Percentiles rank a stretch among this genome's conserved stretches.
These are phyloP conservation scores for Exophiala sideris DNA, from an alignment of 2,329 filamentous ascomycete species.

Conservation along the genomic window DNA sequence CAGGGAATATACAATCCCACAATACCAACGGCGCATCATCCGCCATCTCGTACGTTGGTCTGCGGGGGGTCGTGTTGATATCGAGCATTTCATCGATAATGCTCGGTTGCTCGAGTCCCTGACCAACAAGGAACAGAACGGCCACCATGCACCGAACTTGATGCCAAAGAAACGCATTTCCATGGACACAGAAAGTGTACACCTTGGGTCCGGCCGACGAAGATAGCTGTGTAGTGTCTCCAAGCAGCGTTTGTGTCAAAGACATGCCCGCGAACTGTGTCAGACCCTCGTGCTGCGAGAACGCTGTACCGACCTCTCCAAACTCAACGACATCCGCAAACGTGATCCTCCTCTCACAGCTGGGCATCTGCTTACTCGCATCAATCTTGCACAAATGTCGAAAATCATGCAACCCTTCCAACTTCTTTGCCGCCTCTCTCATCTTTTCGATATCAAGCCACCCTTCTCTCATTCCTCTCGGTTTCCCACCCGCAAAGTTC, in stretches of 20 bases:
- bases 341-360: slow-evolving; percentile 75
- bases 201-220: slow-evolving; percentile 56
- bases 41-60: slow-evolving; percentile 86
- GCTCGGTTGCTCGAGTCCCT: slow-evolving; percentile 74
- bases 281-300: slow-evolving; percentile 44
- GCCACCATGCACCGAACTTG: slow-evolving; percentile 95
- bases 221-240: background rate
- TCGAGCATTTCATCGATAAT: slow-evolving; percentile 75
- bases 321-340: slow-evolving; percentile 75
- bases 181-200: slow-evolving; percentile 84
- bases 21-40: slow-evolving; percentile 85
- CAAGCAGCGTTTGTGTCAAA: slow-evolving; percentile 5
- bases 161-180: slow-evolving; percentile 95
- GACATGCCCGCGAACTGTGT: slow-evolving; percentile 8
- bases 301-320: slow-evolving; percentile 54
- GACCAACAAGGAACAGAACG: slow-evolving; percentile 86
- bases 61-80: slow-evolving; percentile 64
- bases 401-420: slow-evolving; percentile 86
- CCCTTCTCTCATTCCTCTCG: slow-evolving; percentile 54
- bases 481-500: slow-evolving; percentile 24
- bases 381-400: slow-evolving; percentile 97
- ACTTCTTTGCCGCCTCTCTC: slow-evolving; percentile 73
- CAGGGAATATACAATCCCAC: slow-evolving; percentile 91
- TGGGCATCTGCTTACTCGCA: slow-evolving; percentile 80
- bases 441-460: slow-evolving; percentile 88